phyloP scores from a whole-genome alignment of 108 stramenopile genomes.

The Pseudonitzschia pungens region DNA sequence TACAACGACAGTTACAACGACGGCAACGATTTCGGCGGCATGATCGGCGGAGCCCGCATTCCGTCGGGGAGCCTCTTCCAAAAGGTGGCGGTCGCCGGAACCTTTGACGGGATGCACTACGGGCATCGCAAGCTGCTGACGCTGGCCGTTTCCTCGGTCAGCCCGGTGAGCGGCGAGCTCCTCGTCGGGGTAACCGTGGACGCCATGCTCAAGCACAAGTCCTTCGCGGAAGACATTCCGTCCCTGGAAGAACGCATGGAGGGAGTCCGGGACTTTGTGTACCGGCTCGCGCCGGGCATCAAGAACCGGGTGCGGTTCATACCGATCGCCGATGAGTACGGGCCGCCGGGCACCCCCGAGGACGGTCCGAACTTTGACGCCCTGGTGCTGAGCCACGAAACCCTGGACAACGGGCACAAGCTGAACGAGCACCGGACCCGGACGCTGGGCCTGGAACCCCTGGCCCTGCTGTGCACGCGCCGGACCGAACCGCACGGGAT shows the following conservation, averaged over 20 bases:
- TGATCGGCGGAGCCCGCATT: constrained; percentile 62
- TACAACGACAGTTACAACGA: constrained; percentile 15
- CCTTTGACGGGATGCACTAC: constrained; percentile 93
- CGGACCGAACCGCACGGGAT: constrained; percentile 87
- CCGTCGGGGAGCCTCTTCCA: constrained; percentile 59
- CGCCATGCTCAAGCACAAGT: constrained; percentile 78
- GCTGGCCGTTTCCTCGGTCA: constrained; percentile 77
- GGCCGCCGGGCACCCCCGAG: constrained; percentile 64
- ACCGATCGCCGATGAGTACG: constrained; percentile 75
- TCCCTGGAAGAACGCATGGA: constrained; percentile 53
- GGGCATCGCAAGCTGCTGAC: constrained; percentile 90
- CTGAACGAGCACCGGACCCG: constrained; percentile 66
- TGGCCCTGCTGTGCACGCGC: constrained; percentile 79
- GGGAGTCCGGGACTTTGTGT: constrained; percentile 70
- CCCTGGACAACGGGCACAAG: constrained; percentile 67
- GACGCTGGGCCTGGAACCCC: constrained; percentile 59
- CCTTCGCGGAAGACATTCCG: constrained; percentile 69
- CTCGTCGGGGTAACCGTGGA: constrained; percentile 82
- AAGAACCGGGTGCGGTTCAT: constrained; percentile 76
- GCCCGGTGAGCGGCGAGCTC: constrained; percentile 64
- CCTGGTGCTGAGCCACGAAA: constrained; percentile 82
- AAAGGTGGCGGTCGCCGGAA: constrained; percentile 86
- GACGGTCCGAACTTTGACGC: constrained; percentile 70
- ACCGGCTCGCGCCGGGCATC: constrained; percentile 82
- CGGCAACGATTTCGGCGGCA: neutral